These are phyloP conservation scores for Kodamaea fukazawae DNA, from an alignment of 805 yeast genomes.

Conservation along the genomic window DNA sequence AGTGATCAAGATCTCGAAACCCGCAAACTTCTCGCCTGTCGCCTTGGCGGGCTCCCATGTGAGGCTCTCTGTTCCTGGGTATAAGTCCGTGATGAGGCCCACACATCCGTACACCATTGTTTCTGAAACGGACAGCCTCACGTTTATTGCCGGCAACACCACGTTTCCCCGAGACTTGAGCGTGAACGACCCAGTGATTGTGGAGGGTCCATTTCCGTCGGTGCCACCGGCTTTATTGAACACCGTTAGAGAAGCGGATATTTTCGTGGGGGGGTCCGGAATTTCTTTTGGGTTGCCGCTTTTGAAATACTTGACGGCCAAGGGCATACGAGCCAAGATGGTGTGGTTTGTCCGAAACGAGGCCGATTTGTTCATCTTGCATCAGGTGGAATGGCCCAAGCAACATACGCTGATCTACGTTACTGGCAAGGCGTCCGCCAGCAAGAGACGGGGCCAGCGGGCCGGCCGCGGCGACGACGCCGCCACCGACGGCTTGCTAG, in stretches of 20 bases:
- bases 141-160: constrained; percentile 30
- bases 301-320: constrained; percentile 34
- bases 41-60: constrained; percentile 58
- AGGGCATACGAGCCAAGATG: constrained; percentile 30
- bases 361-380: constrained; percentile 47
- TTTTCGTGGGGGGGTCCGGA: constrained; percentile 75
- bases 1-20: constrained; percentile 20
- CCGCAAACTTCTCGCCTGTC: constrained; percentile 16
- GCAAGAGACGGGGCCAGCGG: no score
- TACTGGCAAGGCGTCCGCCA: constrained; percentile 7
- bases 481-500: constrained; percentile 10
- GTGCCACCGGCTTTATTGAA: constrained; percentile 43
- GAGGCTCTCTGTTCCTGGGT: constrained; percentile 7
- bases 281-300: constrained; percentile 61
- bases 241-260: constrained; percentile 48
- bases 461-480: neutral
- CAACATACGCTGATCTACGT: constrained; percentile 10
- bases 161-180: constrained; percentile 11
- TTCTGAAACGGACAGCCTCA: constrained; percentile 21
- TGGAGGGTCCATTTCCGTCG: constrained; percentile 40
- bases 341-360: constrained; percentile 54
- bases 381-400: constrained; percentile 25
- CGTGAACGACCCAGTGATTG: constrained; percentile 6
- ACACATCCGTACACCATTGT: constrained; percentile 63
- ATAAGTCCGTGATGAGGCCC: constrained; percentile 43